Evolutionary conservation across 257 asterid genomes (phyloP).

Genomic region (Nicotiana otophora): DNA sequence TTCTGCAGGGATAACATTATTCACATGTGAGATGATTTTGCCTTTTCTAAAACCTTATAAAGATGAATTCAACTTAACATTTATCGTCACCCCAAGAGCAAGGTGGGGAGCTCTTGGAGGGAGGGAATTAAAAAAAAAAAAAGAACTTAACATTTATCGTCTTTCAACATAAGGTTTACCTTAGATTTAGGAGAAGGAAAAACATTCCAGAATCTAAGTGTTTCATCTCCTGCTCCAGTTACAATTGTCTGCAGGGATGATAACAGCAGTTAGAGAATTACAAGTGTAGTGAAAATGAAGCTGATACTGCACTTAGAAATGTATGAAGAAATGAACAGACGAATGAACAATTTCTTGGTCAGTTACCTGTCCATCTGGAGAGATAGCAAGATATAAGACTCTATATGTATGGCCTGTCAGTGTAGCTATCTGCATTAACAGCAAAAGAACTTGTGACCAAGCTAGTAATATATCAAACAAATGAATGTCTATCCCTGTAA

Average conservation of each 20-base stretch:
- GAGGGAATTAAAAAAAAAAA: too few relatives aligned
- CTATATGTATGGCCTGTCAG: conserved; percentile 89
- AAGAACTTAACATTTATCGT: background rate
- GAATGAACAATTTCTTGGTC: background rate
- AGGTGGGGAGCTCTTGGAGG: too few relatives aligned
- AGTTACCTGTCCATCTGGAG: conserved; percentile 97
- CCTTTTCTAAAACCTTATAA: background rate
- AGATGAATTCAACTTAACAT: background rate
- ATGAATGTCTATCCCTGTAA: background rate
- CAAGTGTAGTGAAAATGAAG: background rate
- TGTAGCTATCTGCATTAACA: conserved; percentile 74
- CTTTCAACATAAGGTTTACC: conserved; percentile 43
- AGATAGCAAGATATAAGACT: conserved; percentile 89
- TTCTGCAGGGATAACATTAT: conserved; percentile 40
- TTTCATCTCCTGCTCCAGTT: conserved; percentile 98
- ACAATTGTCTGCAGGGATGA: conserved; percentile 64
- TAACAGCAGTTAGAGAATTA: background rate
- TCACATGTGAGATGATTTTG: conserved; percentile 9
- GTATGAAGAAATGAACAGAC: background rate
- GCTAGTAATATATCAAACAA: background rate
- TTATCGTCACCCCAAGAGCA: background rate
- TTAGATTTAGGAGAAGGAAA: conserved; percentile 92
- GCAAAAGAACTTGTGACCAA: background rate
- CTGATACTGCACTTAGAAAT: background rate
- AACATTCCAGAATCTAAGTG: conserved; percentile 92